Percentiles rank a stretch among this genome's conserved stretches.
Conservation (phyloP, 257 asterid genomes). For the Rubia yunnanensis region DNA sequence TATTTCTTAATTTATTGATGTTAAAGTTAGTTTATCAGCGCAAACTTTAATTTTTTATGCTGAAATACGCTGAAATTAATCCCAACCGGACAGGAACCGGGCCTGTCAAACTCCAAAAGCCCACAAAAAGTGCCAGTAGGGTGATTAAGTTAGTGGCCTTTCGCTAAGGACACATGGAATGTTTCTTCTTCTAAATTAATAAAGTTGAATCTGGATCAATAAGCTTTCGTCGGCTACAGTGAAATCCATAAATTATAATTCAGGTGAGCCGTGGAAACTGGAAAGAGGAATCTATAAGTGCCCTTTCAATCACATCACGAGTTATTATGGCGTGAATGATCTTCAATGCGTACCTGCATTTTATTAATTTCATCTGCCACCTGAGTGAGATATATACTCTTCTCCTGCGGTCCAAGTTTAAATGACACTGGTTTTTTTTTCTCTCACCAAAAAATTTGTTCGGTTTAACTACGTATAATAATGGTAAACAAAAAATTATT, state of each 20-base stretch:
- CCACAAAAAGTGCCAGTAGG: too few relatives aligned
- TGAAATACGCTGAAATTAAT: too few relatives aligned
- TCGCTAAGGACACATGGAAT: not conserved
- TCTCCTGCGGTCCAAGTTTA: too few relatives aligned
- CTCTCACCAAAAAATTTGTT: too few relatives aligned
- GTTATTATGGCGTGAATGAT: not conserved
- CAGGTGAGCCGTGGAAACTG: not conserved
- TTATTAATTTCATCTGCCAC: not conserved
- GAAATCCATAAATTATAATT: not conserved
- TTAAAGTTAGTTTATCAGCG: too few relatives aligned
- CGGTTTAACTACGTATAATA: too few relatives aligned
- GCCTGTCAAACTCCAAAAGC: not conserved
- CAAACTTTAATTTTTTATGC: too few relatives aligned
- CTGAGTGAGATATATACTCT: too few relatives aligned
- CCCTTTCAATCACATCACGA: not conserved
- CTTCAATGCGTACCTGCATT: not conserved
- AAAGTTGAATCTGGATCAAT: not conserved
- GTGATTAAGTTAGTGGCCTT: not conserved
- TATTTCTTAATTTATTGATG: too few relatives aligned
- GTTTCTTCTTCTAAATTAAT: not conserved
- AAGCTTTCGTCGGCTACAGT: not conserved
- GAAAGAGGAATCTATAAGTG: not conserved
- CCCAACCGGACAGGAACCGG: too few relatives aligned
- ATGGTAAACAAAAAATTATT: too few relatives aligned
- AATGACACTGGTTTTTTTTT: too few relatives aligned